phyloP scores from a whole-genome alignment of 129 eudicot genomes.

The Chrysanthemum makinoi region DNA sequence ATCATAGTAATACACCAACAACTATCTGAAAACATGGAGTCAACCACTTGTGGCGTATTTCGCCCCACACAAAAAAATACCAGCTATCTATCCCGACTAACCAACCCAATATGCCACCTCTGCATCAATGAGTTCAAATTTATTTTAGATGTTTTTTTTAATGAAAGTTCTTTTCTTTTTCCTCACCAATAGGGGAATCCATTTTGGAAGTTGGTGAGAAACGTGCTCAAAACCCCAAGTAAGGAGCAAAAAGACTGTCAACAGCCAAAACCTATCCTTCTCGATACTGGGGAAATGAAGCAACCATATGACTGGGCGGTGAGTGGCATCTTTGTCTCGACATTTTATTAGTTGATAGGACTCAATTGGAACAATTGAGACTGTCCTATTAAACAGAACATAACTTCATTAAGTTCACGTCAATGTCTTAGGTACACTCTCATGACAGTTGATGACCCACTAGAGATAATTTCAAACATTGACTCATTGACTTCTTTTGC shows the following conservation, averaged over 20 bases:
- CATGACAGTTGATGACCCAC: not conserved
- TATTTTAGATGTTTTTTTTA: not conserved
- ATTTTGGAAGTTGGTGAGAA: conserved; percentile 89
- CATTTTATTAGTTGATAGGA: not conserved
- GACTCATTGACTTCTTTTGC: no score
- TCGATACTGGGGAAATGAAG: conserved; percentile 99
- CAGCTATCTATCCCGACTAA: not conserved
- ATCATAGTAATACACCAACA: not conserved
- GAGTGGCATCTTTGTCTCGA: conserved; percentile 31
- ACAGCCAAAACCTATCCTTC: conserved; percentile 87
- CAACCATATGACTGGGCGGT: conserved; percentile 98
- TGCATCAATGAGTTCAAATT: not conserved
- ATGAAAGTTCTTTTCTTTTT: conserved; percentile 3
- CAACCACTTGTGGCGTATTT: not conserved
- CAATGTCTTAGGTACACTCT: not conserved
- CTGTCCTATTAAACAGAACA: not conserved
- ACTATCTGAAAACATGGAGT: no score
- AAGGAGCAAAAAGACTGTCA: conserved; percentile 86
- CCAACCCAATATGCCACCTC: not conserved
- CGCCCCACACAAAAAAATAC: not conserved
- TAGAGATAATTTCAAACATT: no score
- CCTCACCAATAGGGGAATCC: conserved; percentile 66
- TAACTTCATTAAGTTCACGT: not conserved
- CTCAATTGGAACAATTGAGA: not conserved
- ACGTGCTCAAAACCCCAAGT: conserved; percentile 74